Evolutionary conservation across 495 filamentous ascomycete species (phyloP).

Genomic region (Aspergillus nanangensis): DNA sequence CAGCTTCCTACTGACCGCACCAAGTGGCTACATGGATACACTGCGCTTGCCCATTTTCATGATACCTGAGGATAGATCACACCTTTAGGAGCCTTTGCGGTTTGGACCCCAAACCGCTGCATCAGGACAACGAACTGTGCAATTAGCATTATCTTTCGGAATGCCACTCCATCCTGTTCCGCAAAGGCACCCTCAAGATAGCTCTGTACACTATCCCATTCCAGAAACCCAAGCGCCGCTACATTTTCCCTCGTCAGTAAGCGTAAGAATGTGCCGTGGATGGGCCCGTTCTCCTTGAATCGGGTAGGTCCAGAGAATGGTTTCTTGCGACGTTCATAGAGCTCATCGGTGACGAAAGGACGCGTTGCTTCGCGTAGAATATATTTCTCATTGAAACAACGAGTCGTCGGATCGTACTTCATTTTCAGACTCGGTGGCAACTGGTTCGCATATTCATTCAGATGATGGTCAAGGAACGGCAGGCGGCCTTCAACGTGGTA

Average conservation of each 20-base stretch:
- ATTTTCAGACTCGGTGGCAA: slow-evolving; percentile 47
- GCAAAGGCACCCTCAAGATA: slow-evolving; percentile 29
- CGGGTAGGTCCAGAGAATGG: slow-evolving; percentile 34
- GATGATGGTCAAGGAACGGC: slow-evolving; percentile 48
- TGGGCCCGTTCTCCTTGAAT: slow-evolving; percentile 26
- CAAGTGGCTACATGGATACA: too few relatives aligned
- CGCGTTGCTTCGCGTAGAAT: slow-evolving; percentile 44
- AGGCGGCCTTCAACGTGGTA: slow-evolving; percentile 42
- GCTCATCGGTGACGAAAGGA: slow-evolving; percentile 47
- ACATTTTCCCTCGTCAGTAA: slow-evolving; percentile 36
- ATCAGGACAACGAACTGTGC: slow-evolving; percentile 12
- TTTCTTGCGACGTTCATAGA: slow-evolving; percentile 43
- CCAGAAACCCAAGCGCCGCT: slow-evolving; percentile 38
- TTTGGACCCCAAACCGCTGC: slow-evolving; percentile 10
- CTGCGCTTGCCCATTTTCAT: too few relatives aligned
- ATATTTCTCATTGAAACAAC: slow-evolving; percentile 40
- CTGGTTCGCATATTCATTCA: slow-evolving; percentile 44
- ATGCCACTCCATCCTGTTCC: slow-evolving; percentile 9
- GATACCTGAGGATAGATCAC: background rate
- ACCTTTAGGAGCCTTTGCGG: background rate
- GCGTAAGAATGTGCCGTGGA: slow-evolving; percentile 27
- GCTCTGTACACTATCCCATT: slow-evolving; percentile 2
- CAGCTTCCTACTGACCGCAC: too few relatives aligned
- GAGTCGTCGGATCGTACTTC: slow-evolving; percentile 21
- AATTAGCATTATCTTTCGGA: slow-evolving; percentile 4